Percentiles rank a stretch among this genome's conserved stretches.
Conservation (phyloP, 2,329 filamentous ascomycete genomes). For the Pezicula neosporulosa region DNA sequence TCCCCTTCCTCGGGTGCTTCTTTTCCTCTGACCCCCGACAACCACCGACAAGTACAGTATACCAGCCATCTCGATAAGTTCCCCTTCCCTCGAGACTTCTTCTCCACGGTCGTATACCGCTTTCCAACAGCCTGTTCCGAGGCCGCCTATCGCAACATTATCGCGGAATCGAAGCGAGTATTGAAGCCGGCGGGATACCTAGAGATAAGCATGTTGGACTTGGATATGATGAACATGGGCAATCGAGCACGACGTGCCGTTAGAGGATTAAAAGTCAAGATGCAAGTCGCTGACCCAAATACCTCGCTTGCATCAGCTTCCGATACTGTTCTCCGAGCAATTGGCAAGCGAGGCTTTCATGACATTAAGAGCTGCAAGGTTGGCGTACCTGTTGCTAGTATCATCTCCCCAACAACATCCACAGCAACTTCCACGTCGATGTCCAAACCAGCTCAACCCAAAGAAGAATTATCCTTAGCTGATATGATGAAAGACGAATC, state of each 20-base stretch:
- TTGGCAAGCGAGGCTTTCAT: constrained; percentile 67
- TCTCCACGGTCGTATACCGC: constrained; percentile 72
- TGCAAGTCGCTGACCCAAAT: constrained; percentile 57
- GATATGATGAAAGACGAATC: constrained; percentile 72
- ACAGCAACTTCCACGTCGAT: constrained; percentile 13
- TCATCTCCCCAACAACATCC: constrained; percentile 33
- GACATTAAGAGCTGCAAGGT: constrained; percentile 74
- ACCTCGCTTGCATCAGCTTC: constrained; percentile 58
- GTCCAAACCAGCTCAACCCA: constrained; percentile 21
- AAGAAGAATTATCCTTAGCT: constrained; percentile 54
- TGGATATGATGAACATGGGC: constrained; percentile 82
- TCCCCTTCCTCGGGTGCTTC: constrained; percentile 30
- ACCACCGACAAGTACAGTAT: constrained; percentile 74
- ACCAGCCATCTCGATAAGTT: constrained; percentile 55
- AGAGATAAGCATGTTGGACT: constrained; percentile 74
- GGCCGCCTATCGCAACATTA: constrained; percentile 63
- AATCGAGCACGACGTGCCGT: constrained; percentile 65
- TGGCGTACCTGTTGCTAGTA: constrained; percentile 67
- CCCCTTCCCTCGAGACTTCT: constrained; percentile 73
- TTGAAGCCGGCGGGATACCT: constrained; percentile 75
- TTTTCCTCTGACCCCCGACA: constrained; percentile 57
- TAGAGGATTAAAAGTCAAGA: constrained; percentile 66
- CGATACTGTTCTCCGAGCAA: constrained; percentile 60
- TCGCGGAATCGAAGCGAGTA: constrained; percentile 74
- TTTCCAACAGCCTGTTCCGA: constrained; percentile 71